phyloP scores from a whole-genome alignment of 805 yeast species.

The Saccharomycopsis oosterbeekiorum region DNA sequence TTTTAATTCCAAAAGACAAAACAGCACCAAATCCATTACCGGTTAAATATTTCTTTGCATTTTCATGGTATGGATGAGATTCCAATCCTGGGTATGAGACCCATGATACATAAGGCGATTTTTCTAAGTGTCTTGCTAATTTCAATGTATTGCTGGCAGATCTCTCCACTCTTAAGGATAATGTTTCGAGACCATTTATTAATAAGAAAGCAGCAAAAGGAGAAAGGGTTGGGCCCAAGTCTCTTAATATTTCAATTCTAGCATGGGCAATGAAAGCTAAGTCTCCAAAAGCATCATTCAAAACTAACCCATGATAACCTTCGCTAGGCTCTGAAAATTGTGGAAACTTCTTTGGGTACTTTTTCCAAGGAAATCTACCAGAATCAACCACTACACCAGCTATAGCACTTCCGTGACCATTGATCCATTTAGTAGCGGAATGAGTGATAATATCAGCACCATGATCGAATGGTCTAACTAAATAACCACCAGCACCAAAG shows the following conservation, averaged over 20 bases:
- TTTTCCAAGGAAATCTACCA: constrained; percentile 87
- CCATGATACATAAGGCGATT: constrained; percentile 68
- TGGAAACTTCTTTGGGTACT: constrained; percentile 81
- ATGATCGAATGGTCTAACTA: constrained; percentile 71
- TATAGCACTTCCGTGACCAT: constrained; percentile 93
- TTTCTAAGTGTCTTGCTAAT: constrained; percentile 69
- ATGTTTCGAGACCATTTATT: constrained; percentile 88
- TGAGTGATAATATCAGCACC: constrained; percentile 92
- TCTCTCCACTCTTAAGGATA: constrained; percentile 89
- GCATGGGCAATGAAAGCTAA: constrained; percentile 71
- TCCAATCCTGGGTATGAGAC: constrained; percentile 89
- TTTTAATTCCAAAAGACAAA: constrained; percentile 80
- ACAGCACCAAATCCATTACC: constrained; percentile 76
- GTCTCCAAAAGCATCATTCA: constrained; percentile 74
- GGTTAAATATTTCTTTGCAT: constrained; percentile 71
- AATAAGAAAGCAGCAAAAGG: constrained; percentile 85
- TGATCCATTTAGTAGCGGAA: constrained; percentile 96
- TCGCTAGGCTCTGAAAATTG: constrained; percentile 86
- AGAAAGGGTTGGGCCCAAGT: constrained; percentile 79
- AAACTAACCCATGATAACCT: constrained; percentile 84
- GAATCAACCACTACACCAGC: constrained; percentile 87
- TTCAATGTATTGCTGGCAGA: constrained; percentile 75
- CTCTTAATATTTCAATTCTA: constrained; percentile 81
- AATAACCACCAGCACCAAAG: constrained; percentile 92
- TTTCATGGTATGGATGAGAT: constrained; percentile 65